These are phyloP conservation scores for Penicillium soppii DNA, from an alignment of 495 filamentous ascomycete genomes.

Conservation along the genomic window DNA sequence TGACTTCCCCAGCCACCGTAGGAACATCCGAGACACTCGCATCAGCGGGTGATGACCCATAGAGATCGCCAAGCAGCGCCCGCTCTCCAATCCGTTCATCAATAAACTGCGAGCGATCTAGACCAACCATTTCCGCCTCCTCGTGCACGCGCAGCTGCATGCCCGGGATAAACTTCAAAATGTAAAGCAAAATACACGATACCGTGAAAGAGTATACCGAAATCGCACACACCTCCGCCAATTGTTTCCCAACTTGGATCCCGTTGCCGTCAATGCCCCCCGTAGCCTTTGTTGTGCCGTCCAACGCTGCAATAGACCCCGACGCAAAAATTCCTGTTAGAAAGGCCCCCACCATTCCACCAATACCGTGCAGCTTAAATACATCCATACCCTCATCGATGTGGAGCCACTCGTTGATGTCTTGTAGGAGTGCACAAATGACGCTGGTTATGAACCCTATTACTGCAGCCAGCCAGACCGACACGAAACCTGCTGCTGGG, in stretches of 20 bases:
- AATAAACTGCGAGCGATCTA: slow-evolving; percentile 58
- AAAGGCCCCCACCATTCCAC: slow-evolving; percentile 61
- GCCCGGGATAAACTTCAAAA: slow-evolving; percentile 58
- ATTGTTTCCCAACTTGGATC: slow-evolving; percentile 57
- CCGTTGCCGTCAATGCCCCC: slow-evolving; percentile 59
- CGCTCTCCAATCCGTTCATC: slow-evolving; percentile 59
- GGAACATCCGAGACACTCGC: slow-evolving; percentile 11
- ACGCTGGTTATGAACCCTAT: slow-evolving; percentile 60
- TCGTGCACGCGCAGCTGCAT: slow-evolving; percentile 56
- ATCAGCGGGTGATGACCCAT: slow-evolving; percentile 19
- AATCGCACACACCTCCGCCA: slow-evolving; percentile 59
- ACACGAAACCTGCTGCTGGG: slow-evolving; percentile 60
- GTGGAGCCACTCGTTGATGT: slow-evolving; percentile 56
- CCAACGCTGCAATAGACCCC: slow-evolving; percentile 41
- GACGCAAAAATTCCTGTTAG: slow-evolving; percentile 62
- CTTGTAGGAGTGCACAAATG: slow-evolving; percentile 48
- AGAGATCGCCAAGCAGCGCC: slow-evolving; percentile 25
- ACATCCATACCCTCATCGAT: slow-evolving; percentile 65
- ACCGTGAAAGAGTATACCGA: slow-evolving; percentile 55
- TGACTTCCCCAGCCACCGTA: slow-evolving; percentile 10
- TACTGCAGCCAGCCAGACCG: slow-evolving; percentile 53
- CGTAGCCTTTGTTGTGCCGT: slow-evolving; percentile 45
- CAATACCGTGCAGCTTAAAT: slow-evolving; percentile 62
- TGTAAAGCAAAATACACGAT: slow-evolving; percentile 51
- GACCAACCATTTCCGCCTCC: slow-evolving; percentile 55